Evolutionary conservation across 148 eudicot species (phyloP), one percentile per base, ranked within the genome.

Genomic region (Rhododendron henanense): DNA sequence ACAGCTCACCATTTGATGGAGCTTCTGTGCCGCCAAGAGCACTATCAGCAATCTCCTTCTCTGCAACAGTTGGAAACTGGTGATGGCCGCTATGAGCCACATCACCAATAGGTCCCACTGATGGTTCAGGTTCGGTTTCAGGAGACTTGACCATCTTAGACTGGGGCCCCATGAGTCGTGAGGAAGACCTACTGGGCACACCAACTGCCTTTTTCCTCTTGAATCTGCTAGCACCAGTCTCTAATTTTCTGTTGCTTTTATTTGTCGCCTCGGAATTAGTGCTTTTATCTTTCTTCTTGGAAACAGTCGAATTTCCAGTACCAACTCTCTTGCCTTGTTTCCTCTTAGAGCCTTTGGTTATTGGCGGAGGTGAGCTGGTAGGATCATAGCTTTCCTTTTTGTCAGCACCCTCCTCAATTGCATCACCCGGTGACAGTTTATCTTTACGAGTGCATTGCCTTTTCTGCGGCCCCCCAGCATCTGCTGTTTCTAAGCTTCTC

Each of bases 51-150:
- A 41, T 18, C 47, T 77, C 48, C 48, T 1, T 39, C 79, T 41
- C 48, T 39, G 48, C 2, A 18, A 39, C 25, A 19, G 25, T 41
- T 31, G 1, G n/a, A 77, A 39, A 8, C 48, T 18, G 48, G 48
- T 18, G 79, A 77, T 50, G 78, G 78, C 18, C 3, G 10, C 8
- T 74, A 33, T 74, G 45, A 15, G 78, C 78, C 41, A 35, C 44
- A 35, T 74, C 9, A 0, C 35, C 15, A 74, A 1, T 19, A 16
- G 41, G 41, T 74, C 45, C 78, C 19, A 33, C 39, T 31, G 39
- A 74, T 74, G 78, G 78, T 75, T 41, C 76, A 84, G 65, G 21
- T 84, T 31, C 69, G 53, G 81, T 59, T 84, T 84, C 85, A 59
- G 9, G n/a, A 19, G 37, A 57, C 65, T 84, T 25, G 5, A 73